Base-by-base conservation (phyloP, 2,329 filamentous ascomycete genomes). In the Beauveria sp. region DNA sequence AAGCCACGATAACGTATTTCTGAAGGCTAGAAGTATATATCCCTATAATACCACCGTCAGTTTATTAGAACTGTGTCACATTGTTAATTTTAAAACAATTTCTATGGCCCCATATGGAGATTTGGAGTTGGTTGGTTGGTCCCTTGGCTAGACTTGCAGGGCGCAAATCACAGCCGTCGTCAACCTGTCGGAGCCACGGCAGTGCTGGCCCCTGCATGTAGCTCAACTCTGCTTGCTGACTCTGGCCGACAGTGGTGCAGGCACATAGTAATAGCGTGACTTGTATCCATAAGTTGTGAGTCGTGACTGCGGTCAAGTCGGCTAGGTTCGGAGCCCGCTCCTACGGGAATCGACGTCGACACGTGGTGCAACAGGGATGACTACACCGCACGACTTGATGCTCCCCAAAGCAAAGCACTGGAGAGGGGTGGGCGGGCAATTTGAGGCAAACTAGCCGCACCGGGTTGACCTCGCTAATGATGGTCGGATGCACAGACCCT, bases 321-420 rank as follows among this genome's bases (percentile, higher is more conserved):
- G 20, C 18, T 38, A 40, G 55, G 18, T 22, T 20, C 7, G 22
- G 30, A 50, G 28, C 22, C 24, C 22, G 47, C 47, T 45, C 45
- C 47, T 49, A 26, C 43, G 46, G 60, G 59, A 55, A 62, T 62
- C 60, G 54, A 28, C n/a, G 28, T 46, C 42, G 54, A 54, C 60
- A 62, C 60, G 60, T 62, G 54, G 60, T 52, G 24, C n/a, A 49
- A 50, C 60, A 62, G 60, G 60, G 60, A 62, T 62, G 16, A 38
- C 34, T 14, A 30, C 46, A 22, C 16, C 20, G 20, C 30, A 49
- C 22, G 20, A 45, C 30, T 57, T 28, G 20, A 38, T 5, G 12
- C 30, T 34, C 12, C 30, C 34, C 14, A 43, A 28, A n/a, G 38
- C 22, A 51, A 51, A 38, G 34, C 34, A 38, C 34, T 16, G 34